phyloP scores from a whole-genome alignment of 768 basidiomycete genomes.

The Tylopilus intermedius region DNA sequence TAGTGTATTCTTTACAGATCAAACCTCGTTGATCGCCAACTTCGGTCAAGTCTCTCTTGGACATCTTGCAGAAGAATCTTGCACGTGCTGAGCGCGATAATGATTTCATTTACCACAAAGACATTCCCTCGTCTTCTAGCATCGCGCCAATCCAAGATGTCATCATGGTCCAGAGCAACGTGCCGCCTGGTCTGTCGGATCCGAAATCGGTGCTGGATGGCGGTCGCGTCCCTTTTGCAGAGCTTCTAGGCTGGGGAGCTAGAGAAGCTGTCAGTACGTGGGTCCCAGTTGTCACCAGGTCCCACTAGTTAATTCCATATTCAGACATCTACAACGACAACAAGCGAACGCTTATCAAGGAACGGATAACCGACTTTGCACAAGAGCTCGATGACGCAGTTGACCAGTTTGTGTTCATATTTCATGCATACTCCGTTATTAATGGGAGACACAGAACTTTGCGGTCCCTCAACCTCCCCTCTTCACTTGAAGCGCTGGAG shows the following conservation, averaged over 20 bases:
- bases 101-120: slow-evolving; percentile 90
- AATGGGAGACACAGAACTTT: slow-evolving; percentile 46
- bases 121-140: slow-evolving; percentile 68
- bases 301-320: background rate
- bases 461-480: slow-evolving; percentile 72
- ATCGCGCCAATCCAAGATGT: slow-evolving; percentile 62
- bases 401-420: slow-evolving; percentile 47
- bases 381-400: slow-evolving; percentile 58
- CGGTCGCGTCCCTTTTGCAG: slow-evolving; percentile 63
- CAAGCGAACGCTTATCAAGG: slow-evolving; percentile 63
- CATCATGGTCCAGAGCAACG: slow-evolving; percentile 56
- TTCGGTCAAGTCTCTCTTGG: slow-evolving; percentile 61
- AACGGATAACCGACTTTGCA: slow-evolving; percentile 57
- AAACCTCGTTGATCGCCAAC: background rate
- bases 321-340: slow-evolving; percentile 84
- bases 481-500: slow-evolving; percentile 83
- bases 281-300: background rate
- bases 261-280: slow-evolving; percentile 78
- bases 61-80: slow-evolving; percentile 61
- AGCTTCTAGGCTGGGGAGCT: slow-evolving; percentile 81
- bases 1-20: slow-evolving; percentile 22
- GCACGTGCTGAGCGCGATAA: slow-evolving; percentile 84
- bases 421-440: background rate
- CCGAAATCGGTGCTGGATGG: slow-evolving; percentile 50
- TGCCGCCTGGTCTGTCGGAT: slow-evolving; percentile 55